phyloP scores from a whole-genome alignment of 2,329 filamentous ascomycete species.

The Ophiostoma populinum region DNA sequence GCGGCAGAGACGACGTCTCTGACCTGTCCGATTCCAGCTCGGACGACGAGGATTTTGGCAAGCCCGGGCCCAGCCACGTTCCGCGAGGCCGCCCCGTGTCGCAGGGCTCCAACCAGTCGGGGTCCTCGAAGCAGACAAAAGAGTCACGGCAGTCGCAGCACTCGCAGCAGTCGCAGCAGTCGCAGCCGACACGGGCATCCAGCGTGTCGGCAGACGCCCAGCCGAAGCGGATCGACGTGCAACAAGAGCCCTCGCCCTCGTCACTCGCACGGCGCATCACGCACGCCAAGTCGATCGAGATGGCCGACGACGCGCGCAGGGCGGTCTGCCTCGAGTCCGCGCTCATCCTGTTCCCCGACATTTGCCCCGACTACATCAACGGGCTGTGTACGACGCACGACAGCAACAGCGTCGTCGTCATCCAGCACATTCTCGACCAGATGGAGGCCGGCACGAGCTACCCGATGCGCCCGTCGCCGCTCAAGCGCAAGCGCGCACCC shows the following conservation, averaged over 20 bases:
- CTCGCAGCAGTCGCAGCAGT: background rate
- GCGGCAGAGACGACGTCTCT: too few species aligned
- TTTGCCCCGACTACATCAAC: constrained; percentile 21
- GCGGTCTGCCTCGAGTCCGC: constrained; percentile 17
- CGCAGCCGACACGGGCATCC: too few species aligned
- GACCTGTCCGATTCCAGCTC: too few species aligned
- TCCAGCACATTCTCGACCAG: constrained; percentile 23
- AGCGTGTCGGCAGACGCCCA: too few species aligned
- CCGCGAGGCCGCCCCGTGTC: too few species aligned
- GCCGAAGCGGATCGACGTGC: too few species aligned
- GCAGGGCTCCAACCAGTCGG: too few species aligned
- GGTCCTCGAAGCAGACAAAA: too few species aligned
- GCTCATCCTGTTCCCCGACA: constrained; percentile 26
- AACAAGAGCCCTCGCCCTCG: too few species aligned
- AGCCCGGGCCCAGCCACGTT: too few species aligned
- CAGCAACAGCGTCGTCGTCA: constrained; percentile 18
- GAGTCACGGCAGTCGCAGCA: background rate
- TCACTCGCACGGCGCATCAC: too few species aligned
- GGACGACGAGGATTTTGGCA: too few species aligned
- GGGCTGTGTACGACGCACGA: constrained; percentile 15
- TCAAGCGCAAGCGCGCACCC: constrained; percentile 30
- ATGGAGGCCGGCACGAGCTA: constrained; percentile 23
- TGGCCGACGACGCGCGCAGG: constrained; percentile 3
- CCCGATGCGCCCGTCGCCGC: constrained; percentile 14
- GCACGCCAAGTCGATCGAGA: background rate